These are phyloP conservation scores for Metschnikowia arizonensis DNA, from an alignment of 805 yeast genomes.

Conservation along the genomic window DNA sequence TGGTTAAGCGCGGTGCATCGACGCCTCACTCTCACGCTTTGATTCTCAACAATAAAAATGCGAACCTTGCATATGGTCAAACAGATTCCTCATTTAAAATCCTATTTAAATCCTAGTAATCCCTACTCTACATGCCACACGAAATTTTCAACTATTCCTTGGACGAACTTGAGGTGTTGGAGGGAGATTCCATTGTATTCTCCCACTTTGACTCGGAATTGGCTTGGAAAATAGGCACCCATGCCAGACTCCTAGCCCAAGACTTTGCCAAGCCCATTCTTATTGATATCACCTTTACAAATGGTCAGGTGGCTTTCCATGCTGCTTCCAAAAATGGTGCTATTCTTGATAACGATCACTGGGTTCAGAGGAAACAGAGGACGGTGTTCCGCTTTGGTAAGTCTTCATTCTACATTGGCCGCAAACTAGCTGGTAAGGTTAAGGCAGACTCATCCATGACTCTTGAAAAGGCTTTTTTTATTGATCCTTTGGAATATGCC, in stretches of 20 bases:
- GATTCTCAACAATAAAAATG: no score
- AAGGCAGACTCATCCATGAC: slow-evolving; percentile 15
- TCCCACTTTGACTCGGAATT: slow-evolving; percentile 28
- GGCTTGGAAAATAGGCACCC: slow-evolving; percentile 46
- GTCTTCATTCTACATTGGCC: slow-evolving; percentile 47
- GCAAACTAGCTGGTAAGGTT: slow-evolving; percentile 34
- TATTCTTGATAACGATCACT: slow-evolving; percentile 48
- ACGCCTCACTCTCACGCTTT: no score
- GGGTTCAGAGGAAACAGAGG: slow-evolving; percentile 49
- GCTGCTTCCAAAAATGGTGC: slow-evolving; percentile 35
- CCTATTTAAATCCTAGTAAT: not conserved
- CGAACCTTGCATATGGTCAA: no score
- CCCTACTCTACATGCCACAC: slow-evolving; percentile 6
- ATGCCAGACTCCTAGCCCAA: slow-evolving; percentile 36
- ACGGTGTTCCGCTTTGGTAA: slow-evolving; percentile 46
- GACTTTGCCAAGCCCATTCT: slow-evolving; percentile 34
- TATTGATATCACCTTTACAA: slow-evolving; percentile 44
- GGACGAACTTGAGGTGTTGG: slow-evolving; percentile 11
- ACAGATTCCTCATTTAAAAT: no score
- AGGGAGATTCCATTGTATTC: slow-evolving; percentile 19
- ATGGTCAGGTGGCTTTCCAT: slow-evolving; percentile 48
- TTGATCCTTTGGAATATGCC: slow-evolving; percentile 44
- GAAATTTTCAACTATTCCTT: slow-evolving; percentile 4
- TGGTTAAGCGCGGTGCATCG: no score
- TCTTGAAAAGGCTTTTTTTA: slow-evolving; percentile 34